Base-by-base conservation (phyloP, 129 eudicot species). In the Cynara cardunculus region DNA sequence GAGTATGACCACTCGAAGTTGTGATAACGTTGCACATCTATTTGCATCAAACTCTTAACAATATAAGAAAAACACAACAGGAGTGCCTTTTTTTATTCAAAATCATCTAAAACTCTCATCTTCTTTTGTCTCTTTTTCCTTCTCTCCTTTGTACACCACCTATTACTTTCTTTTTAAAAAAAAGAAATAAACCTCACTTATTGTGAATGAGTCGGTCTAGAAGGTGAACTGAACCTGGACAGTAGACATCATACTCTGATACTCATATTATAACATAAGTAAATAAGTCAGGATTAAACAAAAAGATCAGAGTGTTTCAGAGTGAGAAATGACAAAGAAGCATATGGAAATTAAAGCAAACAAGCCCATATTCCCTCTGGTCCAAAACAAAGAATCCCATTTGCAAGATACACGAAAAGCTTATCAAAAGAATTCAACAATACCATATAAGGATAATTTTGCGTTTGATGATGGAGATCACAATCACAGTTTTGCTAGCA, bases 171-270 rank as follows among this genome's bases (percentile, higher is more conserved):
- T 30, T 71, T 32, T 31, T 28, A 44, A 72, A 35, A 80, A 64
- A 69, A 19, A 12, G 31, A 14, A 24, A 12, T 32, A 14, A 13
- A n/a, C n/a, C n/a, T n/a, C n/a, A n/a, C n/a, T n/a, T n/a, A n/a
- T n/a, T n/a, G 74, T 66, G 24, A 81, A 41, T 37, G 68, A 66
- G 75, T 44, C 73, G 0, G 21, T 21, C 46, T 64, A 65, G 46
- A 49, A 71, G 80, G 37, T 73, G 35, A 2, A 69, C 25, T 22
- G 81, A 82, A 82, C 85, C 81, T 68, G 69, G 81, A 67, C 69
- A 82, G 6, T 39, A 25, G 64, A 32, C 32, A 69, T 82, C 70
- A 53, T 76, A 21, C 71, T 75, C 81, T 82, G 61, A 53, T 76
- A 21, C 71, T 75, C 81, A 75, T 64, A 56, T 69, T 69, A 35